Percentiles rank a stretch among this genome's conserved stretches.
Evolutionary conservation across 257 asterid genomes (phyloP).

Genomic region (Rhazya stricta): DNA sequence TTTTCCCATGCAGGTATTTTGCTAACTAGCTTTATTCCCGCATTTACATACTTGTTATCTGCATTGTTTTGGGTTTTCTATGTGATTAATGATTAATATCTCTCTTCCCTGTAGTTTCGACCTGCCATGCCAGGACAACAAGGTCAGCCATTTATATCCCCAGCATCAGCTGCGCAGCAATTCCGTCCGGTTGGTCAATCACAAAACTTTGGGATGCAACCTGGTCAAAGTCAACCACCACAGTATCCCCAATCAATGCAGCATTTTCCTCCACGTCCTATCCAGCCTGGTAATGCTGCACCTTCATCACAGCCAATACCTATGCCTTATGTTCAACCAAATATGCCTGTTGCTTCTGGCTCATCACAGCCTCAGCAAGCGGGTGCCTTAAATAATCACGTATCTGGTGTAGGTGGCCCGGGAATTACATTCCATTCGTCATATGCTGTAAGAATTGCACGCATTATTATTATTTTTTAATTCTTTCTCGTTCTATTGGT

Average conservation of each 20-base stretch:
- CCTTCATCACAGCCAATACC: constrained; percentile 42
- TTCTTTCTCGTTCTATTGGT: constrained; percentile 9
- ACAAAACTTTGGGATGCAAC: constrained; percentile 54
- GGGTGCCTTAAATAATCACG: constrained; percentile 28
- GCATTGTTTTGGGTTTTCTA: not conserved
- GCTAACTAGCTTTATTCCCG: constrained; percentile 3
- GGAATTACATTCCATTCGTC: constrained; percentile 60
- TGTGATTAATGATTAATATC: constrained; percentile 8
- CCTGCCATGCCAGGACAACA: constrained; percentile 55
- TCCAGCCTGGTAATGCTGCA: constrained; percentile 50
- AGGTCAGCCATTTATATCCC: constrained; percentile 52
- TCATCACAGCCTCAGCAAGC: constrained; percentile 47
- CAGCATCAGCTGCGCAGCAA: constrained; percentile 51
- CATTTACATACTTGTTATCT: constrained; percentile 7
- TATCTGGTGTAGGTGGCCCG: constrained; percentile 35
- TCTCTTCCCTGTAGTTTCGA: constrained; percentile 53
- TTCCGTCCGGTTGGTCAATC: constrained; percentile 58
- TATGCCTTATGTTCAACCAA: constrained; percentile 42
- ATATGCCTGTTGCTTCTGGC: constrained; percentile 50
- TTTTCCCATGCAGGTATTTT: constrained; percentile 69
- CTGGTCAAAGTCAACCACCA: constrained; percentile 58
- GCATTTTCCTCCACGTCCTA: constrained; percentile 53
- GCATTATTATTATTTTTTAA: no score
- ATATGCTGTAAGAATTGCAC: constrained; percentile 50
- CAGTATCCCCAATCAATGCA: constrained; percentile 73